A percentile compares a stretch with the other conserved stretches of the same genome.
phyloP scores from a whole-genome alignment of 139 green algal genomes.

The Haematococcus sp. region DNA sequence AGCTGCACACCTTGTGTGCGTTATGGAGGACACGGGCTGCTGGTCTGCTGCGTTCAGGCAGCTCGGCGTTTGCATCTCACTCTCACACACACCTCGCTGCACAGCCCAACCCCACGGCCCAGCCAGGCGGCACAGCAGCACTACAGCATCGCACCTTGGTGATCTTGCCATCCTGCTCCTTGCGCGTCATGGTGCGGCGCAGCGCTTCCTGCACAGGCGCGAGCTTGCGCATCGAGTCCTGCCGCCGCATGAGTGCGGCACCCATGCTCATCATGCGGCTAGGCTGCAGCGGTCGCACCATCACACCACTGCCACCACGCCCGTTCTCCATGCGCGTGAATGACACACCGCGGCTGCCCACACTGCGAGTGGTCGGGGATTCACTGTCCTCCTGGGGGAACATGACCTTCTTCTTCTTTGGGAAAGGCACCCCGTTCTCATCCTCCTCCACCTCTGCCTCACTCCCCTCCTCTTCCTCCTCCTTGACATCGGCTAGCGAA shows the following conservation, averaged over 20 bases:
- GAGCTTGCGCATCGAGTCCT: not conserved
- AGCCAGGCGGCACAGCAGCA: no score
- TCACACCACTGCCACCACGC: not conserved
- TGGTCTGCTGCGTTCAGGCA: no score
- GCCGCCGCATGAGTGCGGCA: not conserved
- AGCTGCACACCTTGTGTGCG: no score
- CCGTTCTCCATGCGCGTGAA: not conserved
- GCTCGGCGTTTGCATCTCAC: no score
- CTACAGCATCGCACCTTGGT: constrained; percentile 23
- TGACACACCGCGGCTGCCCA: no score
- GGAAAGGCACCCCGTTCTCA: no score
- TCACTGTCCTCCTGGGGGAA: no score
- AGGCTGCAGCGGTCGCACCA: not conserved
- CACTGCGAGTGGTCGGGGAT: no score
- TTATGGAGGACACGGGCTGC: no score
- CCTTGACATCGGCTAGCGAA: constrained; percentile 18
- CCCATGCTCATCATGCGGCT: constrained; percentile 1
- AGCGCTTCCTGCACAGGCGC: constrained; percentile 10
- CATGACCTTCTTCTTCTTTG: no score
- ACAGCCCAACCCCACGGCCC: no score
- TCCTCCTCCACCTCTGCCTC: not conserved
- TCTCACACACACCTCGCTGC: no score
- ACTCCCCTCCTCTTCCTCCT: constrained; percentile 9
- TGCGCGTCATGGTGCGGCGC: constrained; percentile 18
- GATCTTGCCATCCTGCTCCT: constrained; percentile 38